Base-by-base conservation (phyloP, 495 filamentous ascomycete genomes). In the Aspergillus asperescens region DNA sequence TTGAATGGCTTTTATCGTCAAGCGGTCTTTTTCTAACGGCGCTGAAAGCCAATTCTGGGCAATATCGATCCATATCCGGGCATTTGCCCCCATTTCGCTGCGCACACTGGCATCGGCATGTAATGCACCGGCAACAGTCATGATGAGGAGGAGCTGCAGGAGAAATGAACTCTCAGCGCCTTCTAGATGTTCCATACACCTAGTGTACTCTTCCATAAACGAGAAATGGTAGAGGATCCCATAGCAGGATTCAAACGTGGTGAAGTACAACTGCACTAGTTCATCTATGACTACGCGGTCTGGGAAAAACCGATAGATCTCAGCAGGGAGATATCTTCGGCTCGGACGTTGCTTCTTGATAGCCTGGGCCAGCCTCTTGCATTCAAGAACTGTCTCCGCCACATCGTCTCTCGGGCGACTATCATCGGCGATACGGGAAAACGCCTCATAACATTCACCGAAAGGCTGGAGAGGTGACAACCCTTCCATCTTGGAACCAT, bases 1-100 rank as follows among this genome's bases (percentile, higher is more conserved):
- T 54, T 80, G 79, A 0, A 83, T 25, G 0, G 68, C 70, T 1
- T 57, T 54, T 10, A 79, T 39, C 28, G 65, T 61, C 1, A 81
- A 48, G 5, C 72, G 67, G 19, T 72, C 62, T 52, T 81, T 81
- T 48, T 79, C 71, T 3, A 77, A 22, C 0, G 79, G 79, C 0
- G 60, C 74, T 0, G 73, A 73, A 5, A 81, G 64, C 79, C 79
- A 81, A 0, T 62, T 63, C 47, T 82, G 76, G 9, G 74, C 62
- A 5, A 68, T 62, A 38, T 77, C 67, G 12, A 81, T 59, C 76
- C 77, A 83, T 15, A 59, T 57, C 29, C 39, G 62, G 5, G 65
- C 62, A 29, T 52, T 66, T n/a, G 49, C 51, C 13, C 64, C 59
- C 4, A 77, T 25, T 2, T 60, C 63, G 12, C 45, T 29, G 34